phyloP scores from a whole-genome alignment of 2,329 filamentous ascomycete species.

The Pseudogymnoascus sp. region DNA sequence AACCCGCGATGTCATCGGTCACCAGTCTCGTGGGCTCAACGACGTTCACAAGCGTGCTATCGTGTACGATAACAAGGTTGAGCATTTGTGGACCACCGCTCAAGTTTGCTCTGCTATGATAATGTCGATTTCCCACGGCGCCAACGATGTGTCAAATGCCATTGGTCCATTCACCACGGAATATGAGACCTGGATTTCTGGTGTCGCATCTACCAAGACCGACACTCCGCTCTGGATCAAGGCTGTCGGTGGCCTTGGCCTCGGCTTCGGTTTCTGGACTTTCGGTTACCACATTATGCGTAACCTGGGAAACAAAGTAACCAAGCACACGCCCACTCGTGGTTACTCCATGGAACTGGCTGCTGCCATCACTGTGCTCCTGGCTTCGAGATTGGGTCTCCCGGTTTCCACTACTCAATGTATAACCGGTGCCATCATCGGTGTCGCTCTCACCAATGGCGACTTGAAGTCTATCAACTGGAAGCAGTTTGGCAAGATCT shows the following conservation, averaged over 20 bases:
- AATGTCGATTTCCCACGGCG: slow-evolving; percentile 52
- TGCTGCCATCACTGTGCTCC: slow-evolving; percentile 64
- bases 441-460: slow-evolving; percentile 70
- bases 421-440: slow-evolving; percentile 70
- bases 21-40: slow-evolving; percentile 13
- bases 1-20: slow-evolving; percentile 16
- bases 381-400: slow-evolving; percentile 67
- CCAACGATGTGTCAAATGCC: slow-evolving; percentile 68
- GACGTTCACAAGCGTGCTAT: slow-evolving; percentile 19
- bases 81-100: slow-evolving; percentile 49
- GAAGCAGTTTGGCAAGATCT: slow-evolving; percentile 58
- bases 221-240: slow-evolving; percentile 67
- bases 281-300: slow-evolving; percentile 80
- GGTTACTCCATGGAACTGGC: slow-evolving; percentile 71
- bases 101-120: slow-evolving; percentile 44
- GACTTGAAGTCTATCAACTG: slow-evolving; percentile 65
- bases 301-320: slow-evolving; percentile 71
- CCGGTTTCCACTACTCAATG: slow-evolving; percentile 73
- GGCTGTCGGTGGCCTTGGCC: slow-evolving; percentile 54
- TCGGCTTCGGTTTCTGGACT: slow-evolving; percentile 60
- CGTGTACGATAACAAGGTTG: slow-evolving; percentile 62
- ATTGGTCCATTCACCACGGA: slow-evolving; percentile 62
- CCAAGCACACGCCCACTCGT: slow-evolving; percentile 53
- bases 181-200: slow-evolving; percentile 58
- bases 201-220: slow-evolving; percentile 53